Evolutionary conservation across 139 green algal genomes (phyloP), one percentile per base, ranked within the genome.

Genomic region (Nannochloris sp.): DNA sequence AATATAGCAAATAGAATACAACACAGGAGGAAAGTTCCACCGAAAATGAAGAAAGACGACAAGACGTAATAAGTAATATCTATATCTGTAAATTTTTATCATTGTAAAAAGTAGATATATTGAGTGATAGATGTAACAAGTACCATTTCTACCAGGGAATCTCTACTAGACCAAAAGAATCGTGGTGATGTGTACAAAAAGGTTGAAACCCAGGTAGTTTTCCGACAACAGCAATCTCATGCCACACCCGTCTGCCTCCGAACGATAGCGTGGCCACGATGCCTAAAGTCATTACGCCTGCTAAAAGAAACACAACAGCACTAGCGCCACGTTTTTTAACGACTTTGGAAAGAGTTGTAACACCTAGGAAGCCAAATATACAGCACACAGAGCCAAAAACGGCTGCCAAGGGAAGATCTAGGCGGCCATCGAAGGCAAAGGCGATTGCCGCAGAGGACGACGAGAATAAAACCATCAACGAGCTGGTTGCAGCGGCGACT

Each of bases 401-500:
- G 9, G 48, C 48, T 9, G 31, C 48, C 9, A 23, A 59, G 9
- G 9, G 30, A 9, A 9, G 12, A 12, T 59, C 12, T 9, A 59
- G 48, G 10, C 9, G 9, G 10, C 48, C 48, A 19, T 59, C 30
- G 1, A 72, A 23, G 4, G 58, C 71, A 47, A 83, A 72, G 27
- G 60, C 42, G 24, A 73, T 29, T 7, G 67, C 44, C 1, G 76
- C 76, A 24, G 59, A 29, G 27, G 47, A 69, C 30, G 61, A 68
- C n/a, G 63, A 75, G 54, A 79, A 81, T 25, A 79, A 60, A 6
- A 84, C 68, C 65, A 84, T 74, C n/a, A 80, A 60, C 31, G 33
- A 54, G 13, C 65, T 72, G 13, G 74, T 80, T 27, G 77, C 73
- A 19, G 77, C 70, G 1, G 42, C 61, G 9, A 73, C 77, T 59